Base-by-base conservation (phyloP, 202 grass and related monocot genomes). In the Dendrocalamus latiflorus region DNA sequence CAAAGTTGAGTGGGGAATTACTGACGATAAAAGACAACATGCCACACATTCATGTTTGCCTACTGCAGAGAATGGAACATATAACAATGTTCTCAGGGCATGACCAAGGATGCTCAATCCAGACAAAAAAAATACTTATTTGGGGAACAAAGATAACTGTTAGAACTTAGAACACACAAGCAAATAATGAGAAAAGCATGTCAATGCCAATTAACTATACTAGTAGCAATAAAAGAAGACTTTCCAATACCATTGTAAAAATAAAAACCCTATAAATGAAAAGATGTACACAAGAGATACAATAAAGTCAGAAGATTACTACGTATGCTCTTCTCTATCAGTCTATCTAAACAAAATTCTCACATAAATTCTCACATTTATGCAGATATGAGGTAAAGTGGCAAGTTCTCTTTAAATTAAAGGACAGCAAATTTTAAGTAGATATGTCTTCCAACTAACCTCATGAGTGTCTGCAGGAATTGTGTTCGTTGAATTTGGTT, bases 391-490 rank as follows among this genome's bases (percentile, higher is more conserved):
- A 17, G 20, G 28, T 72, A 72, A 48, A 72, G 37, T 2, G 16
- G 41, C 13, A 54, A 74, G 28, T 21, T 30, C 39, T 74, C 20
- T 49, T 48, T 73, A 65, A 12, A 61, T 49, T 83, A 74, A 72
- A 72, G 33, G 53, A 48, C 43, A 59, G 7, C 9, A 61, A 67
- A 80, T 51, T 51, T 62, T 33, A 56, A 58, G 59, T 48, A 34
- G 38, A 75, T 16, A 75, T 76, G 16, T 28, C 18, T 64, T 71
- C 44, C 53, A 79, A 85, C 88, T 81, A 85, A 97, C 96, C 96
- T 95, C 86, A 92, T 98, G 37, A 98, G 79, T 60, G 85, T 90
- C 58, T 98, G 93, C 70, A 73, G 65, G 79, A 98, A 98, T 58
- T 84, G 38, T 74, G 88, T 71, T 78, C 96, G 87, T 74, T 98